These are phyloP conservation scores for Eucalyptus dawsonii DNA, from an alignment of 345 rosid genomes.

Conservation along the genomic window DNA sequence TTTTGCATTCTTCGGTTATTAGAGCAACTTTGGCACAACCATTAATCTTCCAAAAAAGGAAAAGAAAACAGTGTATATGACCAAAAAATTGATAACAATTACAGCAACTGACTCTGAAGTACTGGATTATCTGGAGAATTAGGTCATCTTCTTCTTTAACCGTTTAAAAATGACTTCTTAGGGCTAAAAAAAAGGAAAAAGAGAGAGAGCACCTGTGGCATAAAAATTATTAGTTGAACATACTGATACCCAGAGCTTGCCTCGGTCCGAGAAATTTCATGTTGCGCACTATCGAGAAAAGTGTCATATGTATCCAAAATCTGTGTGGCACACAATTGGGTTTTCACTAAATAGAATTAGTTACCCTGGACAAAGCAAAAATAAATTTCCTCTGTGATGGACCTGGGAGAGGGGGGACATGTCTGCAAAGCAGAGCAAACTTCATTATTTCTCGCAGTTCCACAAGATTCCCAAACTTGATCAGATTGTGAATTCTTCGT, in stretches of 20 bases:
- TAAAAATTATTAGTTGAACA: background rate
- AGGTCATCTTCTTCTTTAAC: background rate
- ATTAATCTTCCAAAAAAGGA: background rate
- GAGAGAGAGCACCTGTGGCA: background rate
- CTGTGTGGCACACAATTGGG: background rate
- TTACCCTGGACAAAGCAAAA: background rate
- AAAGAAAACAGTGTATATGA: background rate
- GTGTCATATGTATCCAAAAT: background rate
- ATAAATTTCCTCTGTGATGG: background rate
- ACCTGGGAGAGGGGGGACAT: background rate
- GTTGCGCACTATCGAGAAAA: background rate
- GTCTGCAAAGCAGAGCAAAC: too few species aligned
- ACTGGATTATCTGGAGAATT: background rate
- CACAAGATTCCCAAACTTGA: too few species aligned
- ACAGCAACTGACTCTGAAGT: background rate
- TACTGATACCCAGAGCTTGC: background rate
- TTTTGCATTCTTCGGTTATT: too few species aligned
- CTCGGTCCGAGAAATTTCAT: background rate
- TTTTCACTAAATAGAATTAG: background rate
- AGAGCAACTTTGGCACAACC: too few species aligned
- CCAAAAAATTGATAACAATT: background rate
- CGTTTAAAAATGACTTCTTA: background rate
- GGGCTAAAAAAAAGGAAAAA: background rate
- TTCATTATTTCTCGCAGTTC: too few species aligned
- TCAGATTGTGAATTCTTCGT: too few species aligned